phyloP scores from a whole-genome alignment of 208 protist species.

The Acanthamoeba triangularis region DNA sequence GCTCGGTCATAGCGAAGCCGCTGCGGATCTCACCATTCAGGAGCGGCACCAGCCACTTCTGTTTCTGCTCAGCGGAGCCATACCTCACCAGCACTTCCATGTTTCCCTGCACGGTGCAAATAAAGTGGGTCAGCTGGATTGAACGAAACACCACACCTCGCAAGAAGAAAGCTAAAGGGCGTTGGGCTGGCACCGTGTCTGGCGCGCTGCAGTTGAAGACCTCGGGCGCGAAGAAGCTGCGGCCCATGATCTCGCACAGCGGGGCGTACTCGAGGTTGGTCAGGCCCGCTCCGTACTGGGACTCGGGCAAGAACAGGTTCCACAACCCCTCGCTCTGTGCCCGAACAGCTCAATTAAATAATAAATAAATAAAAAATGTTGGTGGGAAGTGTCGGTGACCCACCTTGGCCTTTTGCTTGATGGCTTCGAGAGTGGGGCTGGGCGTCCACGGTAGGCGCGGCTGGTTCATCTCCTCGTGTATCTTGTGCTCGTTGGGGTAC shows the following conservation, averaged over 20 bases:
- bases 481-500: slow-evolving; percentile 87
- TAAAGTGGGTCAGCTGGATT: neutral
- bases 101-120: slow-evolving; percentile 90
- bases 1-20: slow-evolving; percentile 94
- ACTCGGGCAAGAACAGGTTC: slow-evolving; percentile 93
- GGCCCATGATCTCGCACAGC: slow-evolving; percentile 88
- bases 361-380: neutral
- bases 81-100: slow-evolving; percentile 92
- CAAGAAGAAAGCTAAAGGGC: neutral
- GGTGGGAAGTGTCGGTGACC: neutral
- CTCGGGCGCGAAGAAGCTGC: slow-evolving; percentile 83
- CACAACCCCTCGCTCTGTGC: slow-evolving; percentile 87
- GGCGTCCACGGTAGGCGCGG: slow-evolving; percentile 61
- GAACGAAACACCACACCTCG: neutral
- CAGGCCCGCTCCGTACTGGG: slow-evolving; percentile 78
- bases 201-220: slow-evolving; percentile 90
- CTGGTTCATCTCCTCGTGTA: slow-evolving; percentile 76
- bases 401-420: slow-evolving; percentile 89
- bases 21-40: slow-evolving; percentile 91
- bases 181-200: neutral
- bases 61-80: slow-evolving; percentile 89
- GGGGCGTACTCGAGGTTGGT: slow-evolving; percentile 91
- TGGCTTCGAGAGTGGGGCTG: slow-evolving; percentile 87
- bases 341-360: neutral
- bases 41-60: slow-evolving; percentile 90